These are phyloP conservation scores for Trichophyton verrucosum DNA, from an alignment of 2,329 filamentous ascomycete species.

Conservation along the genomic window DNA sequence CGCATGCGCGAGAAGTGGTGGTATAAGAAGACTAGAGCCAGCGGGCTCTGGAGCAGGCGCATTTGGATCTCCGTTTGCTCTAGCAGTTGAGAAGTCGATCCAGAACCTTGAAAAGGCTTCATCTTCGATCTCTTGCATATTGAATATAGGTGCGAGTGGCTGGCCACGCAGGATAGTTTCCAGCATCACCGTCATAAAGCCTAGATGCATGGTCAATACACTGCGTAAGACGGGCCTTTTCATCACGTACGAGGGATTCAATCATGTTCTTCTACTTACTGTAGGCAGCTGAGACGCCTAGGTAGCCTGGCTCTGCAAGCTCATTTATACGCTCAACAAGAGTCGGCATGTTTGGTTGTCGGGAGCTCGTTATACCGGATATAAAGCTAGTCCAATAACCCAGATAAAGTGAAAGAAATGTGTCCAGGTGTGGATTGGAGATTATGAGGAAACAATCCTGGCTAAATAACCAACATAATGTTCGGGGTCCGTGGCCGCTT, in stretches of 20 bases:
- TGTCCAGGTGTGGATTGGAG: no score
- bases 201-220: constrained; percentile 13
- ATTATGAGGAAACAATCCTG: neutral
- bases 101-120: constrained; percentile 33
- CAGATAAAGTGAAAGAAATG: neutral
- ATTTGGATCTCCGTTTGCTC: constrained; percentile 1
- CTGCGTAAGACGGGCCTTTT: neutral
- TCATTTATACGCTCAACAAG: neutral
- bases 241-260: neutral
- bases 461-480: neutral
- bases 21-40: constrained; percentile 29
- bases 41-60: constrained; percentile 10
- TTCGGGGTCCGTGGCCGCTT: neutral
- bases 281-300: neutral
- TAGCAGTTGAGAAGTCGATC: constrained; percentile 23
- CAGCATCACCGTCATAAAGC: constrained; percentile 22
- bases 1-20: constrained; percentile 29
- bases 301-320: neutral
- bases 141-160: constrained; percentile 24
- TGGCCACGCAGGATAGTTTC: constrained; percentile 24
- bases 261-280: neutral
- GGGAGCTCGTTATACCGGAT: neutral
- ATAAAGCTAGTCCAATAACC: no score
- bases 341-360: neutral
- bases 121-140: constrained; percentile 23